Percentiles rank a stretch among this genome's conserved stretches.
These are phyloP conservation scores for Elsinoe perseae DNA, from an alignment of 2,329 filamentous ascomycete species.

Conservation along the genomic window DNA sequence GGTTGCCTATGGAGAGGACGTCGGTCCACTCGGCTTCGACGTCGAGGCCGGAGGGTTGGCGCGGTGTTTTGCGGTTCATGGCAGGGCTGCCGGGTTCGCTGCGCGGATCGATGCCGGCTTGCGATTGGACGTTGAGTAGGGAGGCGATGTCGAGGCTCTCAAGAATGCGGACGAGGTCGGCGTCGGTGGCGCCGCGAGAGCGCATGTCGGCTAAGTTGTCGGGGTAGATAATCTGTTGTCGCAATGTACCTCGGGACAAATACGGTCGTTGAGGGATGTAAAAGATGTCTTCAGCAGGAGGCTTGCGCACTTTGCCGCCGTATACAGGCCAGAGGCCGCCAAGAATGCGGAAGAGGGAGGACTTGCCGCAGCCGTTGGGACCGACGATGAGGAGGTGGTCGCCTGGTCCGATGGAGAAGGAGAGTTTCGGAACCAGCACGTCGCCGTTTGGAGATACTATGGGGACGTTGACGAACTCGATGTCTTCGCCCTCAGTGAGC, in stretches of 20 bases:
- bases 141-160: conserved; percentile 73
- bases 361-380: conserved; percentile 96
- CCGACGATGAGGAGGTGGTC: conserved; percentile 92
- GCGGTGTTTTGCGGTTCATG: conserved; percentile 16
- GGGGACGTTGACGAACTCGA: conserved; percentile 80
- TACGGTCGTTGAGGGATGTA: conserved; percentile 97
- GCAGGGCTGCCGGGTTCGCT: not conserved
- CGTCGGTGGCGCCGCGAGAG: conserved; percentile 71
- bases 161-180: conserved; percentile 69
- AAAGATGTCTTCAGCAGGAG: conserved; percentile 87
- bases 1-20: conserved; percentile 80
- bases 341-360: conserved; percentile 88
- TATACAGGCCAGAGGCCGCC: conserved; percentile 97
- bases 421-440: conserved; percentile 75
- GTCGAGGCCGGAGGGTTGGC: conserved; percentile 59
- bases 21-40: conserved; percentile 96
- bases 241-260: conserved; percentile 79
- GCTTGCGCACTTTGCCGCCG: conserved; percentile 85
- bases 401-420: conserved; percentile 76
- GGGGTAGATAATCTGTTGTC: conserved; percentile 95
- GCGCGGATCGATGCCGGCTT: conserved; percentile 13
- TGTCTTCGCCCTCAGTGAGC: conserved; percentile 72
- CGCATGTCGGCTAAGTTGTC: conserved; percentile 84
- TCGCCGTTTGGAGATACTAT: conserved; percentile 97
- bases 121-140: conserved; percentile 65